Conservation (phyloP, 768 basidiomycete species). For the Tephrocybe rancida region DNA sequence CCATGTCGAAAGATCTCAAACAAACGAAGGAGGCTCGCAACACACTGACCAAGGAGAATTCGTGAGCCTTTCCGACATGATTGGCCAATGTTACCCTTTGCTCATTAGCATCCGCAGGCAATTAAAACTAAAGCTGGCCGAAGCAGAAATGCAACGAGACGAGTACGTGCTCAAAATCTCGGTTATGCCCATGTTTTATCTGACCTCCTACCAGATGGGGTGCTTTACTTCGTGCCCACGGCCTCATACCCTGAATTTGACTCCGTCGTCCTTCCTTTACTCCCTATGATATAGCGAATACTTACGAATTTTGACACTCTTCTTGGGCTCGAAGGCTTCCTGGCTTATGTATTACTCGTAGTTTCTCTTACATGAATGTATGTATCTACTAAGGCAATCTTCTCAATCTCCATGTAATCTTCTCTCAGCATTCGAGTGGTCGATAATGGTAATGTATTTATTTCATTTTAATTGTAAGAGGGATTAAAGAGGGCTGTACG, state of each 20-base stretch:
- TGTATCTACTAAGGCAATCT: constrained; percentile 19
- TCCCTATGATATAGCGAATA: constrained; percentile 11
- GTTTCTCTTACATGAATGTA: constrained; percentile 9
- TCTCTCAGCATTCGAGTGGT: too few relatives aligned
- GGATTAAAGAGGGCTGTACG: constrained; percentile 15
- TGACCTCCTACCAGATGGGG: constrained; percentile 56
- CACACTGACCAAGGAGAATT: constrained; percentile 74
- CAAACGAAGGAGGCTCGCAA: constrained; percentile 79
- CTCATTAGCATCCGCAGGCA: constrained; percentile 42
- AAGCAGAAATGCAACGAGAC: constrained; percentile 74
- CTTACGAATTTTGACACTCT: constrained; percentile 11
- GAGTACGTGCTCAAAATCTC: constrained; percentile 58
- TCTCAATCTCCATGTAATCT: background rate
- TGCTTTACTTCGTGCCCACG: constrained; percentile 54
- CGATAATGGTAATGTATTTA: background rate
- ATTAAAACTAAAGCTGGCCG: constrained; percentile 69
- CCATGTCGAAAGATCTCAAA: constrained; percentile 72
- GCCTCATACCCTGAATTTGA: constrained; percentile 36
- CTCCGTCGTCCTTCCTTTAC: background rate
- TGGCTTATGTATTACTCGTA: constrained; percentile 18
- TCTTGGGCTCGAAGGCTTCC: constrained; percentile 1
- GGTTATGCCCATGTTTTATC: constrained; percentile 4
- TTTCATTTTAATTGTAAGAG: background rate
- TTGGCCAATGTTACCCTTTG: background rate
- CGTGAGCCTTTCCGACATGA: constrained; percentile 54